phyloP scores from a whole-genome alignment of 2,329 filamentous ascomycete species.

The Penicillium sp. region DNA sequence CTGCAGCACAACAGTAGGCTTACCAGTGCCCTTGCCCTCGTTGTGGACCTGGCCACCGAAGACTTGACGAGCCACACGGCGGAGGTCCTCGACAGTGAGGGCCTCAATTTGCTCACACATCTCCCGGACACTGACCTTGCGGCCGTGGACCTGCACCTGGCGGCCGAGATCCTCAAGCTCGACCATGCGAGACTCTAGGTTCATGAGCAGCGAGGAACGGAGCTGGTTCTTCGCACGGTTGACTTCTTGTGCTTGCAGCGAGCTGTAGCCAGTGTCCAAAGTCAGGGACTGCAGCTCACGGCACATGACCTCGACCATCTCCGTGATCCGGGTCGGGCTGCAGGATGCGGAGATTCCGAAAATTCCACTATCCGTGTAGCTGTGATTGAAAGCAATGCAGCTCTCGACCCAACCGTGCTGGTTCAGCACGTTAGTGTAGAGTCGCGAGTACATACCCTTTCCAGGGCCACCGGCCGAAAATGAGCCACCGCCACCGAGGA shows the following conservation, averaged over 20 bases:
- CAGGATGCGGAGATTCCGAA: slow-evolving; percentile 92
- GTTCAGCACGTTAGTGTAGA: slow-evolving; percentile 97
- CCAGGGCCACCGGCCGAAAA: slow-evolving; percentile 96
- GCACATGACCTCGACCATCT: slow-evolving; percentile 95
- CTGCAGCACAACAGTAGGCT: slow-evolving; percentile 91
- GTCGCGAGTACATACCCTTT: slow-evolving; percentile 97
- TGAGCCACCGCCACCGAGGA: slow-evolving; percentile 91
- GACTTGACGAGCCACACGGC: slow-evolving; percentile 74
- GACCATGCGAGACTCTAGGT: slow-evolving; percentile 94
- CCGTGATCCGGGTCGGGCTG: slow-evolving; percentile 69
- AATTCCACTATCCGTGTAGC: slow-evolving; percentile 90
- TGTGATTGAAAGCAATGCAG: slow-evolving; percentile 95
- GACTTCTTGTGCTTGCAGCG: slow-evolving; percentile 74
- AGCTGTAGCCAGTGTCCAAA: slow-evolving; percentile 68
- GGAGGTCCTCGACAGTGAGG: slow-evolving; percentile 75
- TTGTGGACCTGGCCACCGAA: slow-evolving; percentile 76
- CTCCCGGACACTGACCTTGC: slow-evolving; percentile 84
- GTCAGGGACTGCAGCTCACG: slow-evolving; percentile 79
- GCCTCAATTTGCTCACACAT: slow-evolving; percentile 87
- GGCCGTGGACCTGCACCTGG: slow-evolving; percentile 94
- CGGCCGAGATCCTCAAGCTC: slow-evolving; percentile 93
- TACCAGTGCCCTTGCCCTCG: slow-evolving; percentile 72
- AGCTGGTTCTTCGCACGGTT: slow-evolving; percentile 96
- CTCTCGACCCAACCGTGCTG: slow-evolving; percentile 97
- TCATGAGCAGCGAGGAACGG: slow-evolving; percentile 87